Evolutionary conservation across 1,284 basidiomycete species (phyloP).

Genomic region (Mycena sp.): DNA sequence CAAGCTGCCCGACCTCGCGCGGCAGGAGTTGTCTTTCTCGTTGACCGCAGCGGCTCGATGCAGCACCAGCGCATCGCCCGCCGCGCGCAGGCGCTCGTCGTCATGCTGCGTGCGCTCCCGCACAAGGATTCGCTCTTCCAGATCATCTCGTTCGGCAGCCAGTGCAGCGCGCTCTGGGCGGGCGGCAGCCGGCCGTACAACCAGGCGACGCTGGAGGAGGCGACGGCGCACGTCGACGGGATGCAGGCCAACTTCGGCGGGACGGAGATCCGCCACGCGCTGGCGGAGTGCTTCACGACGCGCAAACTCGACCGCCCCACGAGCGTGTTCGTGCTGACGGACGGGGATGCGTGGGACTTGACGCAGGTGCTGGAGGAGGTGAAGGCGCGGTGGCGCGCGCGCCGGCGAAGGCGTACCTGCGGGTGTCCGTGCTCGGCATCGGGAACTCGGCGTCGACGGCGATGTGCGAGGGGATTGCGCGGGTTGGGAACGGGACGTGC

Average conservation of each 20-base stretch:
- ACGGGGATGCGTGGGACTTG: constrained; percentile 36
- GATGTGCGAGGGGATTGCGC: constrained; percentile 27
- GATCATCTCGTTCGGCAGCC: constrained; percentile 24
- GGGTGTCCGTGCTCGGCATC: constrained; percentile 22
- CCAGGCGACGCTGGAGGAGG: constrained; percentile 20
- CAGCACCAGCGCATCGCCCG: constrained; percentile 2
- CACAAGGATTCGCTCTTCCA: constrained; percentile 22
- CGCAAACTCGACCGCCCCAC: constrained; percentile 14
- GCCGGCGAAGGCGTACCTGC: constrained; percentile 7
- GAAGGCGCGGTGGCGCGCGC: constrained; percentile 6
- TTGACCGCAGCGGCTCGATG: constrained; percentile 31
- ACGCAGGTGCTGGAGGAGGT: constrained; percentile 9
- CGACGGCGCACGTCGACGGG: constrained; percentile 21
- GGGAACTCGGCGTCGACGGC: constrained; percentile 26
- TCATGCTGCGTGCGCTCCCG: constrained; percentile 26
- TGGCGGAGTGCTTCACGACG: not conserved
- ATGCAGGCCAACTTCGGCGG: constrained; percentile 28
- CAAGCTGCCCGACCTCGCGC: constrained; percentile 14
- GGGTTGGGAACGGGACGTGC: constrained; percentile 20
- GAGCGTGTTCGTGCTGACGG: constrained; percentile 20
- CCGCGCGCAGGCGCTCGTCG: constrained; percentile 24
- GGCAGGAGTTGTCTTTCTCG: constrained; percentile 28
- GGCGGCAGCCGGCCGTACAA: constrained; percentile 17
- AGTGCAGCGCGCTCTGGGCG: constrained; percentile 19
- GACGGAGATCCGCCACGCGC: constrained; percentile 19